Evolutionary conservation across 2,329 filamentous ascomycete species (phyloP), one percentile per base, ranked within the genome.

Genomic region (Periconia sp.): DNA sequence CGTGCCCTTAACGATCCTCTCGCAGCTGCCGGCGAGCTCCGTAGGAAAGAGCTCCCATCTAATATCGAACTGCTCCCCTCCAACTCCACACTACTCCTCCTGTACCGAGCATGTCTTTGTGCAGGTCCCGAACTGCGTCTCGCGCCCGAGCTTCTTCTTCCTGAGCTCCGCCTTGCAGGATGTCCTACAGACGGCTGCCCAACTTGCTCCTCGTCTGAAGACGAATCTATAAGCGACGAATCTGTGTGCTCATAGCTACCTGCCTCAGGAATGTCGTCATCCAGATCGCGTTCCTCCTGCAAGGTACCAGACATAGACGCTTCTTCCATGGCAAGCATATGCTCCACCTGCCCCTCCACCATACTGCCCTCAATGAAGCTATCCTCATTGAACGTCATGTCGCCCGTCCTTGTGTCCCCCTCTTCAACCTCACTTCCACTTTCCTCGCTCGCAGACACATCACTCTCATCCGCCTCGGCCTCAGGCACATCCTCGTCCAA

Each of bases 191-290:
- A 22, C 53, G 48, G 9, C 51, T 43, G n/a, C 45, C 56, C 2
- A n/a, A n/a, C n/a, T n/a, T n/a, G n/a, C n/a, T 60, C 63, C 3
- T 56, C 48, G 23, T 64, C 61, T 18, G 56, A 60, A 32, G 52
- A 55, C 9, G 56, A 57, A 45, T 77, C 74, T 38, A 78, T 74
- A 1, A 74, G 52, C 47, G 79, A 77, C 10, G 77, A 79, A 50
- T 80, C 78, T 3, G 78, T 80, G 50, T 80, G 78, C 54, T 80
- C 73, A 51, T 80, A 80, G 50, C 72, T 75, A 16, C 77, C 78
- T 4, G 76, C 77, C 51, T 79, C 77, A 0, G 76, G 78, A 16
- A 80, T 68, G 46, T 75, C 75, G 39, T 78, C 76, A 52, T 80
- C 77, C 6, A 77, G 52, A 38, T 77, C 75, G 29, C 74, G 68